A percentile compares a stretch with the other conserved stretches of the same genome.
These are phyloP conservation scores for Sporothrix inflata DNA, from an alignment of 2,329 filamentous ascomycete genomes.

Conservation along the genomic window DNA sequence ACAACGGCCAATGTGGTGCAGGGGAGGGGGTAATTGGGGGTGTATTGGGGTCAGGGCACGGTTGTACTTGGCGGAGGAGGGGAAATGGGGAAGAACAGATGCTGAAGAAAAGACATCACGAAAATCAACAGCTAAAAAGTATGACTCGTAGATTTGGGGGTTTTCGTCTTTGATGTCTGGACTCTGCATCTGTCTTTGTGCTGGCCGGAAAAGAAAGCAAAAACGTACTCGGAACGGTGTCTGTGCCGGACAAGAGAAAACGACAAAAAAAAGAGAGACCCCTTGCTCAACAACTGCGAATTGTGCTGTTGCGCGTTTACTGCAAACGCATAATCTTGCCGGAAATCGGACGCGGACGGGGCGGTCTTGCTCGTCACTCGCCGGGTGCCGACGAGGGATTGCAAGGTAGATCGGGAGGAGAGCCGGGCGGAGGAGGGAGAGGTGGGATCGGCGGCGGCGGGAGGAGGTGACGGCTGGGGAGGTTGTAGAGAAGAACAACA, in stretches of 20 bases:
- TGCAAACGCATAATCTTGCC: conserved; percentile 16
- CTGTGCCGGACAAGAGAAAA: background rate
- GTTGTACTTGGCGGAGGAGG: background rate
- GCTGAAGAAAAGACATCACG: conserved; percentile 7
- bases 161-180: conserved; percentile 3
- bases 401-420: background rate
- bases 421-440: background rate
- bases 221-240: background rate
- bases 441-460: background rate
- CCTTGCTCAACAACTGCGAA: background rate
- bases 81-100: background rate
- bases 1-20: background rate
- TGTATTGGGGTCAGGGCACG: conserved; percentile 4
- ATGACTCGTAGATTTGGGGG: background rate
- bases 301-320: background rate
- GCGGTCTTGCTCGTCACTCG: background rate
- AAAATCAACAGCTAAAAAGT: background rate
- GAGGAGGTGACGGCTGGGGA: background rate
- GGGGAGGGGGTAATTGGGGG: background rate
- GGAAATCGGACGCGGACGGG: background rate
- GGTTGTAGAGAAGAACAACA: background rate
- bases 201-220: background rate
- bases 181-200: background rate
- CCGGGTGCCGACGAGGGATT: background rate
- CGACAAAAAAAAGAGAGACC: background rate